Conservation (phyloP, 2,329 filamentous ascomycete species). For the Pseudocercospora pini-densiflorae region DNA sequence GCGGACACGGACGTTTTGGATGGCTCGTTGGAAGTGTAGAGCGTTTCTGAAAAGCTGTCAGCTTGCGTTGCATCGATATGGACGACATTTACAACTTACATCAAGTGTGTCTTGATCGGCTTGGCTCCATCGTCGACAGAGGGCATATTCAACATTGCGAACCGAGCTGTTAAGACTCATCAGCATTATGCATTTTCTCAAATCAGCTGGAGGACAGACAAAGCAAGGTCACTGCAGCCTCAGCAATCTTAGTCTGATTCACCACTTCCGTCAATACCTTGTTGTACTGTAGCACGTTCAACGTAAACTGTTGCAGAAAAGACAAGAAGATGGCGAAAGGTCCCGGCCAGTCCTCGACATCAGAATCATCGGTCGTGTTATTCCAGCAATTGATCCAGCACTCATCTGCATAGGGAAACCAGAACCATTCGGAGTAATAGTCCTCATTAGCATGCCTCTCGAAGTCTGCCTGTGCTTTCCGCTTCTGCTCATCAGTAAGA, state of each 20-base stretch:
- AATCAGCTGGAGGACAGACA: not conserved
- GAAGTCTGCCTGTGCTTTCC: conserved; percentile 44
- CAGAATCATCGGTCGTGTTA: conserved; percentile 39
- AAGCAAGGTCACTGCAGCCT: conserved; percentile 32
- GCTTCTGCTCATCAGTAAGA: conserved; percentile 39
- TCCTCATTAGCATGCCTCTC: conserved; percentile 45
- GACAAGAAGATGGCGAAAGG: conserved; percentile 39
- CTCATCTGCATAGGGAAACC: conserved; percentile 54
- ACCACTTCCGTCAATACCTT: conserved; percentile 36
- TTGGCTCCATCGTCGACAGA: conserved; percentile 13
- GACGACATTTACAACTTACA: not conserved
- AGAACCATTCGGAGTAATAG: conserved; percentile 58
- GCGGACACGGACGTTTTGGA: conserved; percentile 20
- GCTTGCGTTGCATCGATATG: not conserved
- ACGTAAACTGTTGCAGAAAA: conserved; percentile 39
- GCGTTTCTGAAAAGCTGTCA: not conserved
- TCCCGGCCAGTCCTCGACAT: conserved; percentile 45
- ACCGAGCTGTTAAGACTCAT: conserved; percentile 12
- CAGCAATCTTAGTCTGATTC: conserved; percentile 37
- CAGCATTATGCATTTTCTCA: not conserved
- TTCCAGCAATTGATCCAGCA: conserved; percentile 57
- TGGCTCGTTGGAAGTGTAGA: conserved; percentile 20
- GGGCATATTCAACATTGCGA: conserved; percentile 47
- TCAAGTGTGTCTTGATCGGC: conserved; percentile 19
- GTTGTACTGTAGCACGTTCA: conserved; percentile 38